These are phyloP conservation scores for Podospora australis DNA, from an alignment of 495 filamentous ascomycete genomes.

Conservation along the genomic window DNA sequence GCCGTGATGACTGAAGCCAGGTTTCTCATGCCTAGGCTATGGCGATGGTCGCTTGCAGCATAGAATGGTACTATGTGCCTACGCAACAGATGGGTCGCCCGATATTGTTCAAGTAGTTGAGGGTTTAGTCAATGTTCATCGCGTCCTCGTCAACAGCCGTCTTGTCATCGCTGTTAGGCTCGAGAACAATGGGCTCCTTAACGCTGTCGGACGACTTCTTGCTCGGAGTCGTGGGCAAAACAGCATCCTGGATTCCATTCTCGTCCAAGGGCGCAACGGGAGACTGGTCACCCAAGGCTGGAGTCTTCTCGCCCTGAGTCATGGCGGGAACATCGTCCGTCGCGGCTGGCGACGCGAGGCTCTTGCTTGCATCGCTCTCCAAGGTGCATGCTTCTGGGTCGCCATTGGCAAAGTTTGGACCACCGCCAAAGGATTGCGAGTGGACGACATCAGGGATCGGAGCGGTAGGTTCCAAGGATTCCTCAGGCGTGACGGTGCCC, in stretches of 20 bases:
- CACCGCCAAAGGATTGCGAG: constrained; percentile 12
- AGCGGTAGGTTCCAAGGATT: constrained; percentile 2
- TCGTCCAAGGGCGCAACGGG: constrained; percentile 9
- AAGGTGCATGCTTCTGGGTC: constrained; percentile 6
- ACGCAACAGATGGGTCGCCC: too few relatives aligned
- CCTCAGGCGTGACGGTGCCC: constrained; percentile 1
- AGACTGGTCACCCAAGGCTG: constrained; percentile 7
- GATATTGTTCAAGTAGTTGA: too few relatives aligned
- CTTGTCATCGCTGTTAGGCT: constrained; percentile 17
- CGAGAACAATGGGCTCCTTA: constrained; percentile 12
- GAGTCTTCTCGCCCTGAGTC: constrained; percentile 15
- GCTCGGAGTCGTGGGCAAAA: constrained; percentile 14
- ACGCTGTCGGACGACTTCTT: constrained; percentile 2
- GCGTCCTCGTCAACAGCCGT: constrained; percentile 15
- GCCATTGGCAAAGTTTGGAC: constrained; percentile 9
- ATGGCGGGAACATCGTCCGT: constrained; percentile 20
- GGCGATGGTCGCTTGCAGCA: too few relatives aligned
- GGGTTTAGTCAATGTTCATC: constrained; percentile 17
- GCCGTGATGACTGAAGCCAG: too few relatives aligned
- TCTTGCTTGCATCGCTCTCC: constrained; percentile 11
- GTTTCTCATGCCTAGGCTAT: too few relatives aligned
- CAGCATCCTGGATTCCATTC: background rate
- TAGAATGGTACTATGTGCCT: too few relatives aligned
- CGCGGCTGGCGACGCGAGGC: constrained; percentile 19
- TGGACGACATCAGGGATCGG: constrained; percentile 15